These are phyloP conservation scores for Nicotiana undulata DNA, from an alignment of 257 asterid species.

Conservation along the genomic window DNA sequence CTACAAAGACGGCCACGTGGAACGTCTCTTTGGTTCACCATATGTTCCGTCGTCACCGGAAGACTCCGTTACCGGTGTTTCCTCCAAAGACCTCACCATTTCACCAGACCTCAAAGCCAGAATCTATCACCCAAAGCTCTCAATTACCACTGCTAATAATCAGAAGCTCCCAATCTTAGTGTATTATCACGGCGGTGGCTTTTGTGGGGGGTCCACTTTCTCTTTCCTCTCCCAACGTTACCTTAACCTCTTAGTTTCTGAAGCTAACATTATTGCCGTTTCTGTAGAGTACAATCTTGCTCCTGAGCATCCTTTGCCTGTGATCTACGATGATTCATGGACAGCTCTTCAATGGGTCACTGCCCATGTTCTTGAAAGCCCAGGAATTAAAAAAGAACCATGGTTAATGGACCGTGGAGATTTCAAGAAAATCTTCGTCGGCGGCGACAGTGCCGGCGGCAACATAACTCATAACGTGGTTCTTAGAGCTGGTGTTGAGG, in stretches of 20 bases:
- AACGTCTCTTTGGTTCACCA: constrained; percentile 10
- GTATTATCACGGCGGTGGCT: constrained; percentile 15
- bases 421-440: neutral
- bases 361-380: neutral
- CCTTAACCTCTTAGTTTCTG: constrained; percentile 2
- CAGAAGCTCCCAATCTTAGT: constrained; percentile 27
- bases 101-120: constrained; percentile 17
- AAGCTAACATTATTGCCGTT: constrained; percentile 2
- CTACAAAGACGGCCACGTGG: constrained; percentile 18
- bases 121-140: constrained; percentile 19
- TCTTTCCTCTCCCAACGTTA: constrained; percentile 10
- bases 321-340: constrained; percentile 13
- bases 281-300: constrained; percentile 19
- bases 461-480: constrained; percentile 17
- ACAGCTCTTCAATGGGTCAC: constrained; percentile 25
- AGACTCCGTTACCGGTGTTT: constrained; percentile 11
- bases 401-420: constrained; percentile 10
- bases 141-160: neutral
- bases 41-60: constrained; percentile 15
- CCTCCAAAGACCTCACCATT: constrained; percentile 24
- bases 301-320: neutral
- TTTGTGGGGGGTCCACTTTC: constrained; percentile 25
- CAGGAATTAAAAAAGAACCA: neutral
- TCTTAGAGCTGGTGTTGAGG: constrained; percentile 7
- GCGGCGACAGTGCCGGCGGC: constrained; percentile 23